Evolutionary conservation across 2,329 filamentous ascomycete genomes (phyloP).

Genomic region (Raffaelea deltoideospora): DNA sequence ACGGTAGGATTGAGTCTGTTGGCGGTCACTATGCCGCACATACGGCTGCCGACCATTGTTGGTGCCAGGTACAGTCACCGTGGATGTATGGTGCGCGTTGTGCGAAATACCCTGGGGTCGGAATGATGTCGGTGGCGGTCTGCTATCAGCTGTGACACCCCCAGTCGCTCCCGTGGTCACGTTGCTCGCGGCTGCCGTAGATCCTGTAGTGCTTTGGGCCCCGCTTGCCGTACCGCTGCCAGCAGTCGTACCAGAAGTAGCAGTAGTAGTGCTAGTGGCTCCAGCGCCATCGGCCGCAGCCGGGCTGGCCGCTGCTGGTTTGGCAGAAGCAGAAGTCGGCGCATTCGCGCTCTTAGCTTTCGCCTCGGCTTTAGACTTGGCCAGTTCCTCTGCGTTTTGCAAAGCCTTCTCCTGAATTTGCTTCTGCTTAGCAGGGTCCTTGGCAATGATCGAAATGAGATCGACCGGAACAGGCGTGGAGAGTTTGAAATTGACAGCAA

Average conservation of each 20-base stretch:
- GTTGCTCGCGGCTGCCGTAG: background rate
- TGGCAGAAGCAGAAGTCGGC: background rate
- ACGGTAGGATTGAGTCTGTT: conserved; percentile 30
- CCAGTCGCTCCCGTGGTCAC: background rate
- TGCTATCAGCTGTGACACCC: background rate
- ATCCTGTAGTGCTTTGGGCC: background rate
- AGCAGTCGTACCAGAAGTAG: background rate
- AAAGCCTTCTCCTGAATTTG: conserved; percentile 83
- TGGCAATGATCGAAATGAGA: conserved; percentile 86
- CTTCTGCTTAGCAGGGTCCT: conserved; percentile 88
- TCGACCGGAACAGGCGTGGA: conserved; percentile 84
- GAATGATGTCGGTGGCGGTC: too few species aligned
- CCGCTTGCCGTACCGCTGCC: background rate
- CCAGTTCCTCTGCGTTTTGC: conserved; percentile 53
- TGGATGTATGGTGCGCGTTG: conserved; percentile 11
- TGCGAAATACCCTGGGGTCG: conserved; percentile 4
- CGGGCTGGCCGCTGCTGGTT: background rate
- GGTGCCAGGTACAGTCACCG: conserved; percentile 21
- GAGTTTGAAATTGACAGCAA: conserved; percentile 86
- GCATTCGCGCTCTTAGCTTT: conserved; percentile 37
- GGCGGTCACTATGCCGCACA: conserved; percentile 29
- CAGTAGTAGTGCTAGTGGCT: conserved; percentile 1
- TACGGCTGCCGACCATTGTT: conserved; percentile 42
- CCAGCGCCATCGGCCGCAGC: conserved; percentile 1
- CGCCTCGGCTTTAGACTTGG: conserved; percentile 27